phyloP scores from a whole-genome alignment of 768 basidiomycete species.

The Kwoniella bestiolae region DNA sequence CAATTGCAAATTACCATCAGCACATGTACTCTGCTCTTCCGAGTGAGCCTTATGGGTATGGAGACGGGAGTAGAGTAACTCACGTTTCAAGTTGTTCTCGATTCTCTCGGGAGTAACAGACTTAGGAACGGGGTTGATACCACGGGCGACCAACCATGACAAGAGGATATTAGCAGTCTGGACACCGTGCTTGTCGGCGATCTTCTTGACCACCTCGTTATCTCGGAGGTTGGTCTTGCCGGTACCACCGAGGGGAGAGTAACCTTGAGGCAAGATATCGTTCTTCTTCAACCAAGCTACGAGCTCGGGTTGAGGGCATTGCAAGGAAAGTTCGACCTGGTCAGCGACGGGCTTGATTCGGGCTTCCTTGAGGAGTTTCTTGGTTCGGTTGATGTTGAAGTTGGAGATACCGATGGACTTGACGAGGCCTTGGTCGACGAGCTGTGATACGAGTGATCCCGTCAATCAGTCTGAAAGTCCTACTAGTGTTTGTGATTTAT shows the following conservation, averaged over 20 bases:
- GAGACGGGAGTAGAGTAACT: conserved; percentile 4
- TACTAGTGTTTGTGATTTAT: neutral
- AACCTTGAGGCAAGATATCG: conserved; percentile 70
- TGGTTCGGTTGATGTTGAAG: conserved; percentile 66
- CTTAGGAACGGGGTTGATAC: conserved; percentile 75
- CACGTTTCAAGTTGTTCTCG: conserved; percentile 66
- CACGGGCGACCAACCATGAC: conserved; percentile 66
- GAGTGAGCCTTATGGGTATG: neutral
- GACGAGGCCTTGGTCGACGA: conserved; percentile 76
- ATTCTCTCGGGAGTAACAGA: conserved; percentile 73
- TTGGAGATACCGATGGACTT: conserved; percentile 84
- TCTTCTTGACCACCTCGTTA: conserved; percentile 66
- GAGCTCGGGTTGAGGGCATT: conserved; percentile 75
- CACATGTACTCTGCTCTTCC: neutral
- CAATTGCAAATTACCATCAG: conserved; percentile 13
- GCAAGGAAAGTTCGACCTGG: conserved; percentile 77
- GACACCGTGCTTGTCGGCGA: conserved; percentile 68
- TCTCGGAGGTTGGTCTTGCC: conserved; percentile 63
- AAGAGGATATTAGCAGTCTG: conserved; percentile 78
- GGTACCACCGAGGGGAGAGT: conserved; percentile 73
- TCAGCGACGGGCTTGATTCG: conserved; percentile 53
- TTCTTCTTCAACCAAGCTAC: conserved; percentile 63
- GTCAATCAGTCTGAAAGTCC: neutral
- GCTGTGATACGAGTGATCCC: conserved; percentile 53
- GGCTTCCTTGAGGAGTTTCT: conserved; percentile 32